A percentile compares a stretch with the other conserved stretches of the same genome.
Conservation (phyloP, 2,329 filamentous ascomycete species). For the Talaromyces sp. region DNA sequence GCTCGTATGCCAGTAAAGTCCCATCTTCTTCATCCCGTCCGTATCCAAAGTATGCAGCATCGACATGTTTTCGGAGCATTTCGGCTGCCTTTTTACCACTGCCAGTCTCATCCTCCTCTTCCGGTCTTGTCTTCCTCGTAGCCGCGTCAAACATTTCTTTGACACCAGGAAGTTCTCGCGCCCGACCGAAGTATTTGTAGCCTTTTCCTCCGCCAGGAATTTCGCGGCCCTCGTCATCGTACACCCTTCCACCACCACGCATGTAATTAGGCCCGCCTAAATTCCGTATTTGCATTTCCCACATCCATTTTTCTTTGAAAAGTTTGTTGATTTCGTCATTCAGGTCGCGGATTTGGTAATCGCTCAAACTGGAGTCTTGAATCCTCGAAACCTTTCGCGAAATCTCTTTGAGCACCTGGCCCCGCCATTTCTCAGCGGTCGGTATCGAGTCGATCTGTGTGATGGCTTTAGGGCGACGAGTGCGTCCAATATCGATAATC, state of each 20-base stretch:
- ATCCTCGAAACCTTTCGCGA: slow-evolving; percentile 95
- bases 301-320: slow-evolving; percentile 98
- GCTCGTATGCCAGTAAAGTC: slow-evolving; percentile 73
- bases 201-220: slow-evolving; percentile 73
- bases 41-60: slow-evolving; percentile 95
- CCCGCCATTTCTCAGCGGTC: slow-evolving; percentile 93
- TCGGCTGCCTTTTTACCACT: slow-evolving; percentile 40
- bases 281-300: slow-evolving; percentile 95
- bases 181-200: slow-evolving; percentile 90
- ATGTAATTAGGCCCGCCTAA: slow-evolving; percentile 97
- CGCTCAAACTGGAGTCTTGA: slow-evolving; percentile 83
- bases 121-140: slow-evolving; percentile 54
- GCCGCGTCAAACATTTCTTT: slow-evolving; percentile 93
- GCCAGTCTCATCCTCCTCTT: slow-evolving; percentile 65
- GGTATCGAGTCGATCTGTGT: slow-evolving; percentile 80
- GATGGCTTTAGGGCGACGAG: slow-evolving; percentile 85
- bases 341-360: slow-evolving; percentile 95
- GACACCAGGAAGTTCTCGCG: slow-evolving; percentile 83
- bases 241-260: slow-evolving; percentile 64
- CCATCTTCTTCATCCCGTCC: slow-evolving; percentile 89
- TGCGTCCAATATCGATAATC: slow-evolving; percentile 88
- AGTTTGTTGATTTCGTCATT: slow-evolving; percentile 99
- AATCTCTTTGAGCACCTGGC: slow-evolving; percentile 94
- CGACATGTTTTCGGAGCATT: slow-evolving; percentile 61
- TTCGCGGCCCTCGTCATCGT: slow-evolving; percentile 68